These are phyloP conservation scores for Dimocarpus longan DNA, from an alignment of 345 rosid species.

Conservation along the genomic window DNA sequence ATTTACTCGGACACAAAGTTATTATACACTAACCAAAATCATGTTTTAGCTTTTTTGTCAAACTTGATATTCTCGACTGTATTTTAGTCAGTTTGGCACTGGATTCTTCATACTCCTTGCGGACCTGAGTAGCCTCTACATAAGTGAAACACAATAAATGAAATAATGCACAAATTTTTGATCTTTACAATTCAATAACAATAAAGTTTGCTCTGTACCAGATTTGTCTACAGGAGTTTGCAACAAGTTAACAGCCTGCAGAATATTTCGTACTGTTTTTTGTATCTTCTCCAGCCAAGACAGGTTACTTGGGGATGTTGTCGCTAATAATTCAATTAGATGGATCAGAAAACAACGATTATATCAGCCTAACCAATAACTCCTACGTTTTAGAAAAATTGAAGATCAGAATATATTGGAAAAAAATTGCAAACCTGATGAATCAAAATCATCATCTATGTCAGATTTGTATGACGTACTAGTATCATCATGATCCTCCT, in stretches of 20 bases:
- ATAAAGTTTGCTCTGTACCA: constrained; percentile 42
- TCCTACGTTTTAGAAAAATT: not conserved
- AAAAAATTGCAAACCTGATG: constrained; percentile 51
- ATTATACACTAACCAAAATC: constrained; percentile 77
- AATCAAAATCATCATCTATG: constrained; percentile 51
- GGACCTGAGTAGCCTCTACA: constrained; percentile 77
- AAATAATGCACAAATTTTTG: constrained; percentile 7
- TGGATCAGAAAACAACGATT: not conserved
- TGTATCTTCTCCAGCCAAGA: constrained; percentile 92
- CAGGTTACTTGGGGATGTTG: constrained; percentile 42
- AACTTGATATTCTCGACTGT: constrained; percentile 80
- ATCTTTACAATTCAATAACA: not conserved
- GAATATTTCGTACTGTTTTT: constrained; percentile 52
- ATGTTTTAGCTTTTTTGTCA: constrained; percentile 74
- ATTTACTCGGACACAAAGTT: constrained; percentile 12
- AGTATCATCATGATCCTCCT: constrained; percentile 53
- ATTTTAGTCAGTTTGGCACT: constrained; percentile 74
- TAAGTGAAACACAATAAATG: constrained; percentile 29
- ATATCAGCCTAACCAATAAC: constrained; percentile 16
- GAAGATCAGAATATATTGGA: constrained; percentile 1
- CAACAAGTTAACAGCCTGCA: constrained; percentile 76
- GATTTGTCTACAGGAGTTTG: constrained; percentile 74
- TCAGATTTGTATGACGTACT: constrained; percentile 57
- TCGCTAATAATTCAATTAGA: constrained; percentile 36
- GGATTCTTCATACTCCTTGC: constrained; percentile 82